Evolutionary conservation across 257 asterid species (phyloP).

Genomic region (Verbena officinalis): DNA sequence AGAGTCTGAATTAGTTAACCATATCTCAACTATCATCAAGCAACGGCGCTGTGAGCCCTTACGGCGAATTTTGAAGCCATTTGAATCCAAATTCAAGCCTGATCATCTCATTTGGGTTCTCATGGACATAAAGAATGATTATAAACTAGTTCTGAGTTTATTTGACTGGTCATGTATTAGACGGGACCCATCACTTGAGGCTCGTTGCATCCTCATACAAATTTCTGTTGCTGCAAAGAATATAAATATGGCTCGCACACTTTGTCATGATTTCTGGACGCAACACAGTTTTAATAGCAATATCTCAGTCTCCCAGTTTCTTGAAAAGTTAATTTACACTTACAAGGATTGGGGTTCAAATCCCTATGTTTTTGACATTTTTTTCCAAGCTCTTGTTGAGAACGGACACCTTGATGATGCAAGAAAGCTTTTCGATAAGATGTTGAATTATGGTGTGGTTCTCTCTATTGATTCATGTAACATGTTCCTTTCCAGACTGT

Average conservation of each 20-base stretch:
- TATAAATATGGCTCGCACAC: slow-evolving; percentile 43
- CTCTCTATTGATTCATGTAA: slow-evolving; percentile 80
- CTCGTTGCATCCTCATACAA: slow-evolving; percentile 75
- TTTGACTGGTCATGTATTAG: slow-evolving; percentile 77
- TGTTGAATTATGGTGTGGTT: slow-evolving; percentile 71
- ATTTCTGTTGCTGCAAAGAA: slow-evolving; percentile 70
- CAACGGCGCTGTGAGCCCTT: slow-evolving; percentile 70
- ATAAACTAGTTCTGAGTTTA: slow-evolving; percentile 62
- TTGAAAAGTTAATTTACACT: slow-evolving; percentile 78
- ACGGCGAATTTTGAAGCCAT: slow-evolving; percentile 56
- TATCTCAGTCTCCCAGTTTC: slow-evolving; percentile 49
- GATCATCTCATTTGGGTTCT: slow-evolving; percentile 92
- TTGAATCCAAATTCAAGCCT: slow-evolving; percentile 70
- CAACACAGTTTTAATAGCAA: slow-evolving; percentile 44
- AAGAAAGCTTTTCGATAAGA: slow-evolving; percentile 66
- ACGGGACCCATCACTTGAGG: slow-evolving; percentile 82
- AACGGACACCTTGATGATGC: slow-evolving; percentile 61
- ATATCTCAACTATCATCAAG: slow-evolving; percentile 66
- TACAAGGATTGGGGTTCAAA: slow-evolving; percentile 88
- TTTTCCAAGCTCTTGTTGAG: slow-evolving; percentile 73
- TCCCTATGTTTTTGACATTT: slow-evolving; percentile 78
- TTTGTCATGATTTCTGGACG: slow-evolving; percentile 57
- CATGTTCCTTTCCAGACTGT: slow-evolving; percentile 64
- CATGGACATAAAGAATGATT: slow-evolving; percentile 70
- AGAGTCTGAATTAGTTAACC: slow-evolving; percentile 75